These are phyloP conservation scores for Penicillium canescens DNA, from an alignment of 495 filamentous ascomycete genomes.

Conservation along the genomic window DNA sequence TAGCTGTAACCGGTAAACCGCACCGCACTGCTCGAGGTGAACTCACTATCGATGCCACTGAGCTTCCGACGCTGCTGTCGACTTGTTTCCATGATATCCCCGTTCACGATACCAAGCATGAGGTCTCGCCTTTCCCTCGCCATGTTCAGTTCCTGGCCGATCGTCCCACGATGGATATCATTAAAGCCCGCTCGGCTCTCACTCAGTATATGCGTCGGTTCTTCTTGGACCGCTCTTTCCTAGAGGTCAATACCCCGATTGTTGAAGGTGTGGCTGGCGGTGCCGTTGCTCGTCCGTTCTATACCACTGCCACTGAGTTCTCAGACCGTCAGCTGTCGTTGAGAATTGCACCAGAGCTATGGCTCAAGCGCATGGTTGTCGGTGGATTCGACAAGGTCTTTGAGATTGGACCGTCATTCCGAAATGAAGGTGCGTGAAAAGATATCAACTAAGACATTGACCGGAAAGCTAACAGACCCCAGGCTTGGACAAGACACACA, in stretches of 20 bases:
- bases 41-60: constrained; percentile 67
- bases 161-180: constrained; percentile 58
- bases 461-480: background rate
- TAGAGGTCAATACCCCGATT: constrained; percentile 90
- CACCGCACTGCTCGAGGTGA: constrained; percentile 73
- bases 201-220: constrained; percentile 73
- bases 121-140: constrained; percentile 63
- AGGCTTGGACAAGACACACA: constrained; percentile 86
- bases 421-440: constrained; percentile 75
- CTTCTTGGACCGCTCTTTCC: constrained; percentile 67
- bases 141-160: constrained; percentile 86
- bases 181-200: constrained; percentile 73
- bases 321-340: constrained; percentile 67
- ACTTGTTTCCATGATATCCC: constrained; percentile 79
- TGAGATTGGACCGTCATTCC: constrained; percentile 90
- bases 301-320: constrained; percentile 71
- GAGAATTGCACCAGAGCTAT: constrained; percentile 90
- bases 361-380: constrained; percentile 88
- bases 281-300: constrained; percentile 82
- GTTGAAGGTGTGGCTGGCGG: constrained; percentile 75
- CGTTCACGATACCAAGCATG: constrained; percentile 58
- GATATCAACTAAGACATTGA: background rate
- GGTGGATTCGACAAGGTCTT: constrained; percentile 89
- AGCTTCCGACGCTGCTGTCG: constrained; percentile 68
- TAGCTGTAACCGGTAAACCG: constrained; percentile 69